phyloP scores from a whole-genome alignment of 495 filamentous ascomycete species.

The Delitschia confertaspora region DNA sequence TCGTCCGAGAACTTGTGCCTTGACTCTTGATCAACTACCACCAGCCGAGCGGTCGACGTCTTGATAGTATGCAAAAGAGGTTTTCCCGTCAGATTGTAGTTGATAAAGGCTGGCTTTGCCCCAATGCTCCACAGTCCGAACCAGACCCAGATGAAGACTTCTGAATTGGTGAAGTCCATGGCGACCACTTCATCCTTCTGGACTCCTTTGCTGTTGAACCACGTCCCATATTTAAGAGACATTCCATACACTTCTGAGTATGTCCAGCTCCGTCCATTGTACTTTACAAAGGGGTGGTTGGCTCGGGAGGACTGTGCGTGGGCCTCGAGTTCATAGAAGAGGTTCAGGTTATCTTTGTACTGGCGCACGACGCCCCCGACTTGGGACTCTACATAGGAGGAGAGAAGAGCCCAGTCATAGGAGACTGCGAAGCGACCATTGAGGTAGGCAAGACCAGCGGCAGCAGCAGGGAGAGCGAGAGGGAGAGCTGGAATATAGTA shows the following conservation, averaged over 20 bases:
- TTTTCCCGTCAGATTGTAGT: conserved; percentile 76
- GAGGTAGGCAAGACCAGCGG: conserved; percentile 62
- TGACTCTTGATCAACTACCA: conserved; percentile 69
- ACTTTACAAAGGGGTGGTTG: conserved; percentile 58
- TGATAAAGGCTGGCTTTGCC: conserved; percentile 84
- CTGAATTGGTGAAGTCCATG: conserved; percentile 79
- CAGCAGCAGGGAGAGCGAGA: conserved; percentile 55
- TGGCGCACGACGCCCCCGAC: conserved; percentile 39
- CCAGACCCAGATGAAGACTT: conserved; percentile 73
- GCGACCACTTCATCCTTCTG: conserved; percentile 76
- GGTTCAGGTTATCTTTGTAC: conserved; percentile 51
- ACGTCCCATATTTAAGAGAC: conserved; percentile 68
- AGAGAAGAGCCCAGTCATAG: conserved; percentile 55
- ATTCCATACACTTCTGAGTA: conserved; percentile 73
- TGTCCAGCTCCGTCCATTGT: conserved; percentile 66
- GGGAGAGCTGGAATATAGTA: no score
- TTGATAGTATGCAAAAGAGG: conserved; percentile 72
- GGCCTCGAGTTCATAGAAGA: conserved; percentile 73
- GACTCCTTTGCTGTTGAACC: conserved; percentile 65
- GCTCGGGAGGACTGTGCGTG: conserved; percentile 50
- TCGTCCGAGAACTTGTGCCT: conserved; percentile 42
- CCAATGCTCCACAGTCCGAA: conserved; percentile 85
- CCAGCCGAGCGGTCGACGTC: conserved; percentile 56
- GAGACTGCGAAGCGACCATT: conserved; percentile 62
- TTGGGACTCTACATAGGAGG: conserved; percentile 39